Evolutionary conservation across 441 rosid genomes (phyloP).

Genomic region (Gossypium davidsonii): DNA sequence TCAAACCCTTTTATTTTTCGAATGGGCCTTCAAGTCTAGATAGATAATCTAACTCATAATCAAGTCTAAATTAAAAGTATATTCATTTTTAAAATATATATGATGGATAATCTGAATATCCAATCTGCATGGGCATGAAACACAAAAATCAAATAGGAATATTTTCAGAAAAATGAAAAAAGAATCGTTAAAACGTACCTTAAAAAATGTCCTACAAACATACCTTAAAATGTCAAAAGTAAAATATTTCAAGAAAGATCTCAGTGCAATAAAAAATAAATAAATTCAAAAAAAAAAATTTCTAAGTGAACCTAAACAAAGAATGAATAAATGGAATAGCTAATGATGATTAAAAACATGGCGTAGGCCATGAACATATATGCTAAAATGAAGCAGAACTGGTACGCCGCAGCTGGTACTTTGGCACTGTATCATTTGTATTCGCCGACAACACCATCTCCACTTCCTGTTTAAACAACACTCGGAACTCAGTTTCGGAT

Average conservation of each 20-base stretch:
- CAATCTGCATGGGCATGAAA: not conserved
- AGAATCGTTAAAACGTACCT: not conserved
- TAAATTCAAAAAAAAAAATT: not conserved
- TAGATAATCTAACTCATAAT: no score
- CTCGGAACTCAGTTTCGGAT: not conserved
- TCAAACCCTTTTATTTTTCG: no score
- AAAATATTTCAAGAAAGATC: not conserved
- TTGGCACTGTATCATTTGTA: not conserved
- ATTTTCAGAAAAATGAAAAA: not conserved
- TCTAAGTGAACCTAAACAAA: not conserved
- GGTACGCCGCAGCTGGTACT: slow-evolving; percentile 10
- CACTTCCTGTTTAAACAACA: slow-evolving; percentile 3
- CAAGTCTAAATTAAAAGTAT: no score
- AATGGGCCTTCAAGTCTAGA: no score
- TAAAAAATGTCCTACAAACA: not conserved
- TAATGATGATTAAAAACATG: not conserved
- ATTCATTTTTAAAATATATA: no score
- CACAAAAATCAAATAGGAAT: not conserved
- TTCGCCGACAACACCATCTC: not conserved
- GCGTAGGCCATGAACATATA: not conserved
- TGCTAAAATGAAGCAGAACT: slow-evolving; percentile 8
- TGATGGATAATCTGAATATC: no score
- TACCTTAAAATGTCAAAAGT: not conserved
- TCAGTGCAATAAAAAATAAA: not conserved
- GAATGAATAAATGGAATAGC: not conserved